These are phyloP conservation scores for Mortierella claussenii DNA, from an alignment of 192 early-diverging fungal genomes.

Conservation along the genomic window DNA sequence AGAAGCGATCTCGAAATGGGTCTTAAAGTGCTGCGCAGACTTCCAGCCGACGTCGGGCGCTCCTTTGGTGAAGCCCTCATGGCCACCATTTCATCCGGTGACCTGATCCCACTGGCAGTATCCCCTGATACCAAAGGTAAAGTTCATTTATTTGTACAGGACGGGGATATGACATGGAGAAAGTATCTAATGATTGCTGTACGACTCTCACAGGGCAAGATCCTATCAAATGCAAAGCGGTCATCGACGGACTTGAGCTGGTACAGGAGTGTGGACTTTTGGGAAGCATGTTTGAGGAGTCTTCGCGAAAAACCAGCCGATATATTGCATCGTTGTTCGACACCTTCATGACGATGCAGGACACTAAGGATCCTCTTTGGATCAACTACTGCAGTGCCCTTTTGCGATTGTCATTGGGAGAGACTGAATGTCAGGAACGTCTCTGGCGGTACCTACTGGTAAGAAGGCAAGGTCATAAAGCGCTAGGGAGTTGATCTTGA, in stretches of 20 bases:
- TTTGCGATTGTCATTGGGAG: constrained; percentile 21
- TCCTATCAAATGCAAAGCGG: constrained; percentile 36
- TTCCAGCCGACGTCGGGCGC: neutral
- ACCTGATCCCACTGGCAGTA: constrained; percentile 18
- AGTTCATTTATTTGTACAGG: neutral
- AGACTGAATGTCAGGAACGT: constrained; percentile 13
- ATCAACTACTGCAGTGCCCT: constrained; percentile 42
- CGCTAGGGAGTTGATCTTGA: neutral
- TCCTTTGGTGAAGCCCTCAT: constrained; percentile 16
- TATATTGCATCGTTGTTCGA: constrained; percentile 28
- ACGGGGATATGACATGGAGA: too few relatives aligned
- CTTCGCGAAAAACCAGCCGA: constrained; percentile 5
- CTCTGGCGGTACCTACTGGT: constrained; percentile 35
- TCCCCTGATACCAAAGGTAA: constrained; percentile 29
- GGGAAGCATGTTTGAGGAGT: constrained; percentile 30
- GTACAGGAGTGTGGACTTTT: constrained; percentile 14
- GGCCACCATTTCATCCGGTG: constrained; percentile 11
- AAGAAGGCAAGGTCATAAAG: neutral
- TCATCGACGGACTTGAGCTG: constrained; percentile 34
- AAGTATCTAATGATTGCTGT: too few relatives aligned
- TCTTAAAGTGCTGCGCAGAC: constrained; percentile 18
- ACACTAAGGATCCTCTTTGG: constrained; percentile 42
- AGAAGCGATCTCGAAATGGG: constrained; percentile 28
- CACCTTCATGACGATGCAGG: constrained; percentile 31
- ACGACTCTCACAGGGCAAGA: constrained; percentile 21